phyloP scores from a whole-genome alignment of 257 asterid genomes.

The Solanum tacnaense region DNA sequence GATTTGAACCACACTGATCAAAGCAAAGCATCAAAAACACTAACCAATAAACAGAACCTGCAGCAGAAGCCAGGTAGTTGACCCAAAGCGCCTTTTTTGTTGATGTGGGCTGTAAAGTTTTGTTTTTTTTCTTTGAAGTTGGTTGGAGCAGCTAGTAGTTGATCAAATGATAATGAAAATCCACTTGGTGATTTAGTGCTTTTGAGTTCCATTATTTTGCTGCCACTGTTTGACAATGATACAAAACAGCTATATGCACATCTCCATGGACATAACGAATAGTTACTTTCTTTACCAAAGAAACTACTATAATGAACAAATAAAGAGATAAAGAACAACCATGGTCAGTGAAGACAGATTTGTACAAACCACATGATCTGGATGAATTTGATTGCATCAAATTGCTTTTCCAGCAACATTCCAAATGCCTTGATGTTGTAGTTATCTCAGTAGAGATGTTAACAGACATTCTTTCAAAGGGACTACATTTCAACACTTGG shows the following conservation, averaged over 20 bases:
- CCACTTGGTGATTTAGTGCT: not conserved
- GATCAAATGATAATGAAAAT: not conserved
- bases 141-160: not conserved
- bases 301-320: not conserved
- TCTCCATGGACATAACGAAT: not conserved
- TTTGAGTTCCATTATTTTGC: no score
- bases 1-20: no score
- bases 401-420: not conserved
- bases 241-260: not conserved
- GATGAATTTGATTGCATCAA: not conserved
- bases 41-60: slow-evolving; percentile 28
- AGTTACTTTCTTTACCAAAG: not conserved
- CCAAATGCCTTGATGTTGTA: not conserved
- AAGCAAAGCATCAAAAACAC: no score
- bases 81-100: slow-evolving; percentile 43
- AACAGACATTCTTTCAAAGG: not conserved
- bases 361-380: not conserved
- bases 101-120: slow-evolving; percentile 31
- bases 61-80: slow-evolving; percentile 65
- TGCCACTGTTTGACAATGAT: not conserved
- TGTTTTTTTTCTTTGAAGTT: not conserved
- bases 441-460: not conserved
- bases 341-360: not conserved
- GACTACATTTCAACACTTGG: not conserved
- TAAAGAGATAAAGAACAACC: not conserved